These are phyloP conservation scores for Teratosphaeria pseudoeucalypti DNA, from an alignment of 2,329 filamentous ascomycete genomes.

Conservation along the genomic window DNA sequence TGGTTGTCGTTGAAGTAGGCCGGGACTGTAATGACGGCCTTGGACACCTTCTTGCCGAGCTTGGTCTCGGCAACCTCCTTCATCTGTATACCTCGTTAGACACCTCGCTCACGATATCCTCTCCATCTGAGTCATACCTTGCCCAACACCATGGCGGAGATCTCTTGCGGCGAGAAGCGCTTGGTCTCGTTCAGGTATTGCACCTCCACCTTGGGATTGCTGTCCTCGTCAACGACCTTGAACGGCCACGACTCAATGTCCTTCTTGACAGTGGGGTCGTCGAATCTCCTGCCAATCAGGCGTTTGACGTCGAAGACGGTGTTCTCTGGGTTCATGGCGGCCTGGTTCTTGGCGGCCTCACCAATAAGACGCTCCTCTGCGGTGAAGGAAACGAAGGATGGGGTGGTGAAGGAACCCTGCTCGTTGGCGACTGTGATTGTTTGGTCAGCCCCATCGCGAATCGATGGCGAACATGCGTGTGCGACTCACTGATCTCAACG, in stretches of 20 bases:
- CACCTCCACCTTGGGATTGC: constrained; percentile 86
- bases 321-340: constrained; percentile 97
- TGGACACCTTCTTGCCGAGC: constrained; percentile 97
- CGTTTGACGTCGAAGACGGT: constrained; percentile 99
- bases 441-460: constrained; percentile 1
- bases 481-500: constrained; percentile 83
- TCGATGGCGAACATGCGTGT: constrained; percentile 1
- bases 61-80: constrained; percentile 98
- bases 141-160: constrained; percentile 95
- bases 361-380: constrained; percentile 97
- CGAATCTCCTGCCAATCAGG: constrained; percentile 91
- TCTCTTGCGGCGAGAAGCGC: constrained; percentile 95
- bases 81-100: constrained; percentile 53
- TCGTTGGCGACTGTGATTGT: constrained; percentile 68
- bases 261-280: constrained; percentile 96
- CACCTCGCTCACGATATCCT: not conserved
- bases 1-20: constrained; percentile 99
- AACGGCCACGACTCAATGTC: constrained; percentile 98
- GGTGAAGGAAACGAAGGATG: constrained; percentile 98
- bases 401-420: constrained; percentile 98
- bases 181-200: constrained; percentile 92
- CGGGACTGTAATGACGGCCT: constrained; percentile 97
- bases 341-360: constrained; percentile 99
- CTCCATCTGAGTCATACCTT: constrained; percentile 55
- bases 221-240: constrained; percentile 86